A percentile compares a stretch with the other conserved stretches of the same genome.
phyloP scores from a whole-genome alignment of 805 yeast species.

The Yarrowia yakushimensis region DNA sequence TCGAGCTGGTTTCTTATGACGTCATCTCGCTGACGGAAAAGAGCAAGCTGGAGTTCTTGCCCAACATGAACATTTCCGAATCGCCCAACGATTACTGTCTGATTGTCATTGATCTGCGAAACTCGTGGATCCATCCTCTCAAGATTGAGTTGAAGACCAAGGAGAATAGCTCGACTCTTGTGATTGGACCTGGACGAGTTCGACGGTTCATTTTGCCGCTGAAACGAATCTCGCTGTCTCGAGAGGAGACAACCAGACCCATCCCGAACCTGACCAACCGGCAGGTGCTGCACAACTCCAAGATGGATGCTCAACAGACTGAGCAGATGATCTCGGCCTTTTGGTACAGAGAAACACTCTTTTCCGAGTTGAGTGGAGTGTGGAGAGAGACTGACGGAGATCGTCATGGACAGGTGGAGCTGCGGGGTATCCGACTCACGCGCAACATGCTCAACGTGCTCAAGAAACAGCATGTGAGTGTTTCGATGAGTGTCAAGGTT shows the following conservation, averaged over 20 bases:
- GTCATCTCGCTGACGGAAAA: conserved; percentile 45
- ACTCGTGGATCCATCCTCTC: conserved; percentile 64
- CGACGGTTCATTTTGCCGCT: conserved; percentile 71
- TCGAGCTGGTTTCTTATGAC: conserved; percentile 74
- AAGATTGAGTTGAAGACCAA: conserved; percentile 35
- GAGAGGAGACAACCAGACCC: conserved; percentile 45
- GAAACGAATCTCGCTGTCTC: conserved; percentile 47
- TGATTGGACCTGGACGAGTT: conserved; percentile 46
- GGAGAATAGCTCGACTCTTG: conserved; percentile 26
- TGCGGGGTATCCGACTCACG: conserved; percentile 62
- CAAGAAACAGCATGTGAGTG: conserved; percentile 29
- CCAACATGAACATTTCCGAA: background rate
- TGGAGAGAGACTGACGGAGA: conserved; percentile 49
- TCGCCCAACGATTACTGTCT: conserved; percentile 47
- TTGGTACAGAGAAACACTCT: conserved; percentile 73
- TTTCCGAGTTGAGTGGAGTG: conserved; percentile 55
- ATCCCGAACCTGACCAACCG: conserved; percentile 70
- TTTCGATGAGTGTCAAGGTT: conserved; percentile 24
- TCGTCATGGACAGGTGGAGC: conserved; percentile 57
- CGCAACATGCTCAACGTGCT: conserved; percentile 57
- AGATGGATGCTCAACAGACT: conserved; percentile 53
- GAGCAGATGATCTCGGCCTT: conserved; percentile 57
- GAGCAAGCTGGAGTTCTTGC: background rate
- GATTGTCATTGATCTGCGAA: conserved; percentile 70
- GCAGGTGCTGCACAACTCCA: conserved; percentile 58